These are phyloP conservation scores for Cryptococcus sp. DNA, from an alignment of 1,284 basidiomycete genomes.

Conservation along the genomic window DNA sequence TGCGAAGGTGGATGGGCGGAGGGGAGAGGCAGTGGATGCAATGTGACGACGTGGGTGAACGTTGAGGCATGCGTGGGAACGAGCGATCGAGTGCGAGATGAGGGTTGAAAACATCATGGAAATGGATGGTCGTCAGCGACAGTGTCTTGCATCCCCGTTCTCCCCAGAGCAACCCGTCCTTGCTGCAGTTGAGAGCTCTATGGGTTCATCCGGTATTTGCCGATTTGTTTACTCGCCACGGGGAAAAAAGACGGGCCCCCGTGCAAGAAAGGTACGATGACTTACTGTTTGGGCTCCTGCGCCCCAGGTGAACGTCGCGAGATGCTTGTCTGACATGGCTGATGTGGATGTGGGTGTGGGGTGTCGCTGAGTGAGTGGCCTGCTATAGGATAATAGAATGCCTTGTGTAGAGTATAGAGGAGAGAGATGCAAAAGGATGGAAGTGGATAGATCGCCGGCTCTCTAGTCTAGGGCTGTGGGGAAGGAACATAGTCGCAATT, in stretches of 20 bases:
- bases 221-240: background rate
- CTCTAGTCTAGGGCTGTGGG: too few relatives aligned
- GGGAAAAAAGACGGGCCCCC: background rate
- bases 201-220: background rate
- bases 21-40: background rate
- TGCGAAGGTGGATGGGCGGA: constrained; percentile 1
- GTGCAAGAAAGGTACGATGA: constrained; percentile 2
- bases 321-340: constrained; percentile 25
- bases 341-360: background rate
- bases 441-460: too few relatives aligned
- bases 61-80: background rate
- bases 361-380: too few relatives aligned
- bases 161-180: background rate
- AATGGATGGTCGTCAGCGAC: background rate
- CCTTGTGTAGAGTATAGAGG: too few relatives aligned
- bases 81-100: background rate
- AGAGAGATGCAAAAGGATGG: too few relatives aligned
- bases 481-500: background rate
- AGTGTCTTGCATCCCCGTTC: background rate
- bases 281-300: constrained; percentile 42
- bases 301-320: constrained; percentile 44
- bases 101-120: background rate
- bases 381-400: too few relatives aligned
- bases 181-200: background rate
- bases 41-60: background rate